Percentiles rank a stretch among this genome's conserved stretches.
These are phyloP conservation scores for Oryza australiensis DNA, from an alignment of 176 grass and related monocot species.

Conservation along the genomic window DNA sequence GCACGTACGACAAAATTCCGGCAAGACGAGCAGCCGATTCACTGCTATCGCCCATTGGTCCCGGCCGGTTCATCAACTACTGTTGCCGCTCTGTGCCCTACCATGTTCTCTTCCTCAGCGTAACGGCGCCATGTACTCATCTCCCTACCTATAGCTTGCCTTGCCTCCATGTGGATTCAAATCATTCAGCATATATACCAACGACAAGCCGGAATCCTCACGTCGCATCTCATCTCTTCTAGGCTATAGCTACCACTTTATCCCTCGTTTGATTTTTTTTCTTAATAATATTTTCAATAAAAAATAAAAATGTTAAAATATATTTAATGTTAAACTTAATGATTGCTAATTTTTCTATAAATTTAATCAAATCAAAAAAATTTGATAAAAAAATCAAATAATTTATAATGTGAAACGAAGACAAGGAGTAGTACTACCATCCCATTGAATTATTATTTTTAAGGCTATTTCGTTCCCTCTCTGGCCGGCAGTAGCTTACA, in stretches of 20 bases:
- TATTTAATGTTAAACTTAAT: no score
- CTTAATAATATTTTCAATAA: no score
- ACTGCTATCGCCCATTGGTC: neutral
- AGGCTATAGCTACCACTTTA: neutral
- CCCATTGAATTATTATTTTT: neutral
- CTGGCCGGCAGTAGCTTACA: slow-evolving; percentile 34
- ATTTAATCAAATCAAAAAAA: no score
- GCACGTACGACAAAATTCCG: neutral
- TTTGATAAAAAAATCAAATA: no score
- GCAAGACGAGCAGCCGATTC: neutral
- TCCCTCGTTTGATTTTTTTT: no score
- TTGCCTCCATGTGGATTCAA: slow-evolving; percentile 27
- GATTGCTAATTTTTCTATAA: no score
- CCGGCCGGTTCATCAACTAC: neutral
- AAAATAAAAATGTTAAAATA: no score
- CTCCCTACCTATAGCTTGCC: no score
- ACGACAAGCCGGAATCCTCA: neutral
- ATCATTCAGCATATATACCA: neutral
- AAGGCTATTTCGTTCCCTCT: neutral
- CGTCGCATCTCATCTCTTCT: neutral
- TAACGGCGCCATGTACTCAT: neutral
- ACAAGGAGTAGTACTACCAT: neutral
- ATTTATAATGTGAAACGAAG: no score
- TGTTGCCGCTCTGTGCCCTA: neutral
- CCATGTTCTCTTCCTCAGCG: slow-evolving; percentile 15